A percentile compares a stretch with the other conserved stretches of the same genome.
Evolutionary conservation across 2,329 filamentous ascomycete genomes (phyloP).

Genomic region (Raffaelea ambrosiae): DNA sequence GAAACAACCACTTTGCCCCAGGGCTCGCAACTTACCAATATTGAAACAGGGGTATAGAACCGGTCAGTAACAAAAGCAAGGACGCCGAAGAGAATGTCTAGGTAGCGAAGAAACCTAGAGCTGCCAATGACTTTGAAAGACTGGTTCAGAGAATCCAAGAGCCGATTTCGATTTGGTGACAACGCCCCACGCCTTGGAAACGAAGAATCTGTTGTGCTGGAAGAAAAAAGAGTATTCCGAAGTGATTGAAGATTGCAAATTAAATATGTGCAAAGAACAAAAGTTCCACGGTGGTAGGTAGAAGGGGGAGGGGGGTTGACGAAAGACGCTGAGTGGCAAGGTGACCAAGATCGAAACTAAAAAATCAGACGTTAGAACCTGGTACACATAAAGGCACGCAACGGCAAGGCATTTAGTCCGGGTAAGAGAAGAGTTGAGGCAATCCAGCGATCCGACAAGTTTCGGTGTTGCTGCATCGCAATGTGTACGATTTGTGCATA

Average conservation of each 20-base stretch:
- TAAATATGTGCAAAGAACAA: conserved; percentile 1
- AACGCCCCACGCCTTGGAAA: conserved; percentile 10
- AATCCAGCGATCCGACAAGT: no score
- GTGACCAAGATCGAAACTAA: not conserved
- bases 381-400: not conserved
- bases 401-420: not conserved
- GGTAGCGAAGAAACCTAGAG: not conserved
- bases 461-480: no score
- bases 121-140: no score
- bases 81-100: not conserved
- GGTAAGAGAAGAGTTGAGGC: no score
- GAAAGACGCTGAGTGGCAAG: not conserved
- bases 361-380: not conserved
- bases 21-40: conserved; percentile 1
- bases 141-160: not conserved
- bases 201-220: conserved; percentile 2
- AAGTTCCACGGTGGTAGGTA: not conserved
- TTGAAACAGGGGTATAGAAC: conserved; percentile 6
- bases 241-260: not conserved
- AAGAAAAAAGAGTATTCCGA: not conserved
- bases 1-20: not conserved
- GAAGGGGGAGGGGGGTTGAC: no score
- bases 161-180: conserved; percentile 1
- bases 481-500: no score
- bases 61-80: conserved; percentile 2